Evolutionary conservation across 805 yeast genomes (phyloP).

Genomic region (Pichia manshurica): DNA sequence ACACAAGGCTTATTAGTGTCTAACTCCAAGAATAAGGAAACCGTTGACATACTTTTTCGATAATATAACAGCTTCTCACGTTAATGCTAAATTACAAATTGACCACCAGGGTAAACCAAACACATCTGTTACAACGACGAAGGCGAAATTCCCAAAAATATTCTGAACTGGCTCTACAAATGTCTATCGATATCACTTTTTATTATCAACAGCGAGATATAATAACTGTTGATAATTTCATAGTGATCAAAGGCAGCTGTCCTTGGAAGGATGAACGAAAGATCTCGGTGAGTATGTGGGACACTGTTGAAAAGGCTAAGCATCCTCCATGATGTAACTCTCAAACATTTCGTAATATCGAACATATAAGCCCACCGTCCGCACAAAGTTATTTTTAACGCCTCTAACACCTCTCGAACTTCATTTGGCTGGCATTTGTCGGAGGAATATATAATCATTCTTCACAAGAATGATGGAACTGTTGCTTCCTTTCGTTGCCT

Average conservation of each 20-base stretch:
- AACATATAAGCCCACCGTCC: too few relatives aligned
- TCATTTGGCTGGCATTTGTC: too few relatives aligned
- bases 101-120: slow-evolving; percentile 9
- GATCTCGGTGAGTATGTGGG: slow-evolving; percentile 35
- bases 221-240: slow-evolving; percentile 31
- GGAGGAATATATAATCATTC: too few relatives aligned
- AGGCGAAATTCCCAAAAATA: slow-evolving; percentile 17
- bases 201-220: slow-evolving; percentile 32
- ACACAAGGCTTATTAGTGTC: slow-evolving; percentile 20
- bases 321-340: neutral
- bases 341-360: too few relatives aligned
- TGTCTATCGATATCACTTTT: slow-evolving; percentile 22
- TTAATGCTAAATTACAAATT: slow-evolving; percentile 11
- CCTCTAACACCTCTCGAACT: too few relatives aligned
- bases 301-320: slow-evolving; percentile 15
- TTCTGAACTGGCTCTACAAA: slow-evolving; percentile 19
- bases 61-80: slow-evolving; percentile 24
- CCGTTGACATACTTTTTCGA: slow-evolving; percentile 21
- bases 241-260: slow-evolving; percentile 31
- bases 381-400: too few relatives aligned
- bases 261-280: slow-evolving; percentile 30
- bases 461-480: too few relatives aligned
- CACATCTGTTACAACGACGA: slow-evolving; percentile 21
- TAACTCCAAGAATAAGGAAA: slow-evolving; percentile 7
- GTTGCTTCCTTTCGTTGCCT: too few relatives aligned